Conservation (phyloP, 1,139 yeast species). For the Yamadazyma dendronema region DNA sequence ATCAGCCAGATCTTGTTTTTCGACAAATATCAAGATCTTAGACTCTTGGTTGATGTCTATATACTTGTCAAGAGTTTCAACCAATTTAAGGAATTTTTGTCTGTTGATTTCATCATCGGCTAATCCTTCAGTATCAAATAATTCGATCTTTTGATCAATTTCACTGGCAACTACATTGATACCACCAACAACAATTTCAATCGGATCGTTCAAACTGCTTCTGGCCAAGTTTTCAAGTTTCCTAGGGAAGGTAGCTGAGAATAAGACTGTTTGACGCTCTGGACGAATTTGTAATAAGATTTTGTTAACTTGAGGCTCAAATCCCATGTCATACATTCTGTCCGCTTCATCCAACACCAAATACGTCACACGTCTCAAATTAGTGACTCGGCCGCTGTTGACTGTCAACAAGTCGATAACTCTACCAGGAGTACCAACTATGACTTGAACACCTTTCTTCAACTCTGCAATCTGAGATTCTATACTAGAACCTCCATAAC, state of each 20-base stretch:
- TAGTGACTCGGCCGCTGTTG: slow-evolving; percentile 76
- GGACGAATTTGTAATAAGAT: slow-evolving; percentile 78
- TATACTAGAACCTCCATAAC: slow-evolving; percentile 92
- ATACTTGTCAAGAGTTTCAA: slow-evolving; percentile 52
- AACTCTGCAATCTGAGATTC: slow-evolving; percentile 79
- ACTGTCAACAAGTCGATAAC: slow-evolving; percentile 86
- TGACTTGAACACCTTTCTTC: slow-evolving; percentile 74
- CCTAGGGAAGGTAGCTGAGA: slow-evolving; percentile 91
- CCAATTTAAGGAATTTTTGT: slow-evolving; percentile 51
- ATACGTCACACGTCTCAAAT: slow-evolving; percentile 68
- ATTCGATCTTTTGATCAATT: slow-evolving; percentile 67
- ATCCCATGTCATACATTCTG: slow-evolving; percentile 95
- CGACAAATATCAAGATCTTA: slow-evolving; percentile 74
- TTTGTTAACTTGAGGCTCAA: slow-evolving; percentile 92
- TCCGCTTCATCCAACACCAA: slow-evolving; percentile 95
- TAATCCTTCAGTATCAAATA: slow-evolving; percentile 43
- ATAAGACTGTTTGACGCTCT: slow-evolving; percentile 86
- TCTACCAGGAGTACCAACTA: slow-evolving; percentile 96
- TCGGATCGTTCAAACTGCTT: slow-evolving; percentile 57
- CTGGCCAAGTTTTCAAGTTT: slow-evolving; percentile 76
- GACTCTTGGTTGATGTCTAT: slow-evolving; percentile 19
- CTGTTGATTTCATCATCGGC: slow-evolving; percentile 24
- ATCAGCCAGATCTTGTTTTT: slow-evolving; percentile 83
- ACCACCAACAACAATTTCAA: slow-evolving; percentile 81
- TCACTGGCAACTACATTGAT: slow-evolving; percentile 82